Evolutionary conservation across 768 basidiomycete species (phyloP).

Genomic region (Lactifluus volemus): DNA sequence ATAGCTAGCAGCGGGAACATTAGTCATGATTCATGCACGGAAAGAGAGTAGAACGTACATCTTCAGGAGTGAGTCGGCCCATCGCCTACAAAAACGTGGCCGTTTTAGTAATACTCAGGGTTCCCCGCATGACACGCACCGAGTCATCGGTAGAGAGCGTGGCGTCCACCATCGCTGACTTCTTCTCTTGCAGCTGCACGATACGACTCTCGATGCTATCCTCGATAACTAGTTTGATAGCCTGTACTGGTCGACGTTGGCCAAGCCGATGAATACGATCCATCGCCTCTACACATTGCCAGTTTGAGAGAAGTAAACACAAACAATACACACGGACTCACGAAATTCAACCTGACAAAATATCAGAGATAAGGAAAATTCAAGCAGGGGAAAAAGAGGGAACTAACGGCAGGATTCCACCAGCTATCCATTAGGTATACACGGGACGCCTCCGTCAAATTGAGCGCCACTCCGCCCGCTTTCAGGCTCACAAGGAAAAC

Average conservation of each 20-base stretch:
- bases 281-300: constrained; percentile 67
- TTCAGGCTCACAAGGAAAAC: constrained; percentile 97
- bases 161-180: constrained; percentile 89
- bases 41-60: constrained; percentile 28
- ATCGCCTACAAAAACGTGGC: constrained; percentile 49
- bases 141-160: constrained; percentile 77
- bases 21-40: background rate
- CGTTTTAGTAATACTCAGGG: background rate
- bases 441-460: constrained; percentile 83
- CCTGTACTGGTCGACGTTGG: constrained; percentile 88
- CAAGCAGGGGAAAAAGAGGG: background rate
- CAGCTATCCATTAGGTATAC: constrained; percentile 97
- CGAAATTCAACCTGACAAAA: constrained; percentile 60
- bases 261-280: constrained; percentile 94
- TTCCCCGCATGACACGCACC: constrained; percentile 32
- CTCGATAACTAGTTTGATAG: constrained; percentile 90
- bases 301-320: background rate
- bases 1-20: constrained; percentile 26
- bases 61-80: constrained; percentile 86
- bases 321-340: constrained; percentile 31
- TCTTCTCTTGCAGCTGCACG: constrained; percentile 96
- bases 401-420: constrained; percentile 90
- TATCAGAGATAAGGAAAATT: background rate
- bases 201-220: constrained; percentile 96
- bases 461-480: constrained; percentile 90